phyloP scores from a whole-genome alignment of 371 early-diverging fungal genomes.

The Blakeslea trispora region DNA sequence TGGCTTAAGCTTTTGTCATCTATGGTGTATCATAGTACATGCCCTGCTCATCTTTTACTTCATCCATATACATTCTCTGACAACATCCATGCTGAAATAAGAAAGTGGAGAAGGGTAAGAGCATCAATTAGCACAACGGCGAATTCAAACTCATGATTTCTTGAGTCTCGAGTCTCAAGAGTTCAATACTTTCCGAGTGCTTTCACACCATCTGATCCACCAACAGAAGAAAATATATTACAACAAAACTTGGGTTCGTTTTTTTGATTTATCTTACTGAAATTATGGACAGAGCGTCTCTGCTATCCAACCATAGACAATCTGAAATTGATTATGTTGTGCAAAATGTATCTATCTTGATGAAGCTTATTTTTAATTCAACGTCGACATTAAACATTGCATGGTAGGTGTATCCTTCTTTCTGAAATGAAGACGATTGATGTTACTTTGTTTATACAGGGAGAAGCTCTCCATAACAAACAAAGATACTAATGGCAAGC shows the following conservation, averaged over 20 bases:
- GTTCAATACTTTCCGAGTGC: background rate
- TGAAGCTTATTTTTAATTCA: conserved; percentile 21
- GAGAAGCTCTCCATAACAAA: conserved; percentile 12
- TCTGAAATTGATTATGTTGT: conserved; percentile 18
- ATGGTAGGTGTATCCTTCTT: conserved; percentile 16
- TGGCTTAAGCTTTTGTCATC: conserved; percentile 14
- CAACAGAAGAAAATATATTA: conserved; percentile 19
- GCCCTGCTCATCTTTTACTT: conserved; percentile 16
- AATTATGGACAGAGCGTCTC: conserved; percentile 19
- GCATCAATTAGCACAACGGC: conserved; percentile 1
- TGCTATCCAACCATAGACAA: conserved; percentile 13
- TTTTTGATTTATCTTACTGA: conserved; percentile 17
- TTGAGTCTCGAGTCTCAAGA: background rate
- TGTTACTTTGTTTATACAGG: conserved; percentile 10
- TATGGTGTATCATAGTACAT: conserved; percentile 10
- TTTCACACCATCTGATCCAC: conserved; percentile 9
- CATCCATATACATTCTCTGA: conserved; percentile 17
- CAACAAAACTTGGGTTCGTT: conserved; percentile 15
- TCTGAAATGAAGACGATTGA: conserved; percentile 1
- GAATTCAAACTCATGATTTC: background rate
- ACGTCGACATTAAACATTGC: conserved; percentile 15
- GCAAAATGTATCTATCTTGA: conserved; percentile 17
- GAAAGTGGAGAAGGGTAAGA: conserved; percentile 21
- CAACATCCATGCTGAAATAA: conserved; percentile 14
- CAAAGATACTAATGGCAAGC: conserved; percentile 9